Conservation (phyloP, 805 yeast genomes). For the Zygosaccharomyces siamensis region DNA sequence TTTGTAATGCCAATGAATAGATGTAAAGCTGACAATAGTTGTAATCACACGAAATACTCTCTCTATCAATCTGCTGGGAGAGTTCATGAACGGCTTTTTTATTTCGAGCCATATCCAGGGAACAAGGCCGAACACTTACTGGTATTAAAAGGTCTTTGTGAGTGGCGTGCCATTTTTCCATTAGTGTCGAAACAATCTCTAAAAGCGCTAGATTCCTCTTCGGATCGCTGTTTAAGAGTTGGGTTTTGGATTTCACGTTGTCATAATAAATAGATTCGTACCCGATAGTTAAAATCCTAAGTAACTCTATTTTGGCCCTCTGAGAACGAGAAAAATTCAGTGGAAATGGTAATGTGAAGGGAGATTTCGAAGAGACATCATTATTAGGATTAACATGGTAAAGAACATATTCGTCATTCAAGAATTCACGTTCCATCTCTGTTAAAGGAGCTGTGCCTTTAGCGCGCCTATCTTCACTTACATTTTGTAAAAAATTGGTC, state of each 20-base stretch:
- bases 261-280: constrained; percentile 77
- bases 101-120: constrained; percentile 23
- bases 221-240: constrained; percentile 43
- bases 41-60: constrained; percentile 73
- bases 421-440: constrained; percentile 30
- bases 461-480: constrained; percentile 9
- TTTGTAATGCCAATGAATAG: constrained; percentile 70
- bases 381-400: constrained; percentile 19
- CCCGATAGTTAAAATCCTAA: constrained; percentile 75
- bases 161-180: constrained; percentile 71
- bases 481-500: constrained; percentile 17
- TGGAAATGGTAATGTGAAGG: constrained; percentile 17
- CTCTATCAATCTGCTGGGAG: constrained; percentile 49
- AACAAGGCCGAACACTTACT: constrained; percentile 33
- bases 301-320: constrained; percentile 71
- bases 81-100: constrained; percentile 33
- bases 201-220: constrained; percentile 67
- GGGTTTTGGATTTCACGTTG: constrained; percentile 42
- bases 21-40: constrained; percentile 80
- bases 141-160: constrained; percentile 51
- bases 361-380: constrained; percentile 5
- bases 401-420: constrained; percentile 33
- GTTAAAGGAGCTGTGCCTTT: constrained; percentile 13
- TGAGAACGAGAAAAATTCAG: constrained; percentile 58
- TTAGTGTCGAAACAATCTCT: constrained; percentile 66